Evolutionary conservation across 768 basidiomycete genomes (phyloP), one percentile per base, ranked within the genome.

Genomic region (Panaeolus papilionaceus): DNA sequence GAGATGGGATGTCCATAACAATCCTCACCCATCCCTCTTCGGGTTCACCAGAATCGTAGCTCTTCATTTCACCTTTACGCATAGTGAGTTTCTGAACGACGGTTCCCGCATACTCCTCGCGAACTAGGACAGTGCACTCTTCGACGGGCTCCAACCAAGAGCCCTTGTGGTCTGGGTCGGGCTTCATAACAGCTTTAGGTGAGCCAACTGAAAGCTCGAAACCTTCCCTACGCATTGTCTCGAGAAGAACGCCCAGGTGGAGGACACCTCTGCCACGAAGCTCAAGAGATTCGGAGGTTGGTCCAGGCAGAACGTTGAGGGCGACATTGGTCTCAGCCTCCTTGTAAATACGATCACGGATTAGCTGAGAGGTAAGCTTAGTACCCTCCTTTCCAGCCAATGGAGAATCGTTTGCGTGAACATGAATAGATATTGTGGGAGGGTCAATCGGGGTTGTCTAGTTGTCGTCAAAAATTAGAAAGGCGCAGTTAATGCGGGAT

Each of bases 301-400:
- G 83, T 2, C 83, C 84, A 0, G 84, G 84, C 7, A 86, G 77
- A 61, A 86, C 82, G 40, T 77, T 79, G n/a, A 86, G 75, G 0
- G 84, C 84, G 61, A 85, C 83, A 66, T 86, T 84, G n/a, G 84
- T 86, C 66, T 83, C 80, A 2, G 84, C 82, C 74, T 86, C 84
- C 71, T 83, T 83, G 72, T 80, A 78, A 64, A 84, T 82, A 1
- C 84, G 78, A 47, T 86, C 84, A 7, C 82, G 81, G 71, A 86
- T 81, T 38, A 85, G 64, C 69, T 84, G 84, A 1, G 82, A 84
- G 6, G 84, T 86, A 61, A 86, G 80, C 71, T 84, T 86, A 6
- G 77, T 78, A 45, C 84, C 84, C 68, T 84, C 84, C 38, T 77
- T 77, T 10, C 83, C 84, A 18, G 79, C 83, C 49, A 85, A 77